Evolutionary conservation across 495 filamentous ascomycete species (phyloP), one percentile per base, ranked within the genome.

Genomic region (Neurospora tetraspora): DNA sequence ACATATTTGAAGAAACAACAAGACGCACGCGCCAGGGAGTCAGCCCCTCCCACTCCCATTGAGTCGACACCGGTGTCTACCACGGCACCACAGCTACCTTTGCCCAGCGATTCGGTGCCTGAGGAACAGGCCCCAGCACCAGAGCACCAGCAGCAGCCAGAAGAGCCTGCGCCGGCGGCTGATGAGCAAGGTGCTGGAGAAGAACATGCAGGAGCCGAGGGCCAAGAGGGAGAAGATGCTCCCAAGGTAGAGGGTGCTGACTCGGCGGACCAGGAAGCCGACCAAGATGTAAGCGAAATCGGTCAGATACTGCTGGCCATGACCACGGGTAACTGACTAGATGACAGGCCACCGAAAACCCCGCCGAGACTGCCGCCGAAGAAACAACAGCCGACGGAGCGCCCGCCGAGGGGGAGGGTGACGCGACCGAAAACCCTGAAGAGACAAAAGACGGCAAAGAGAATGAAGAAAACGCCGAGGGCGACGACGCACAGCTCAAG

Each of bases 1-100:
- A 95, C 92, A 2, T 91, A 91, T 74, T 92, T 95, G 81, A 97
- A 96, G 85, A 97, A 96, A 79, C 85, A 90, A 42, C 88, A 88
- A 70, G 76, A 84, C 47, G 80, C 81, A 73, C 83, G 87, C 71
- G 86, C 92, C 39, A 92, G 86, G 70, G 80, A 81, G 18, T 78
- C 82, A 5, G 76, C 85, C 3, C 84, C 86, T 1, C 75, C 81
- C 20, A 85, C 85, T 11, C 85, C 86, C 9, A 74, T 84, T 43
- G 81, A 82, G 23, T 76, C 80, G 0, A 81, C 75, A 20, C 74
- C 78, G 2, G 68, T 73, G 2, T 77, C 78, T 7, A 73, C 79
- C 5, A 74, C 75, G 4, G 73, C 76, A 7, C 73, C 79, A 12
- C 53, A 61, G 14, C 53, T 61, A 34, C 53, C 53, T 61, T 61